Evolutionary conservation across 2,329 filamentous ascomycete species (phyloP).

Genomic region (Rutstroemia sp.): DNA sequence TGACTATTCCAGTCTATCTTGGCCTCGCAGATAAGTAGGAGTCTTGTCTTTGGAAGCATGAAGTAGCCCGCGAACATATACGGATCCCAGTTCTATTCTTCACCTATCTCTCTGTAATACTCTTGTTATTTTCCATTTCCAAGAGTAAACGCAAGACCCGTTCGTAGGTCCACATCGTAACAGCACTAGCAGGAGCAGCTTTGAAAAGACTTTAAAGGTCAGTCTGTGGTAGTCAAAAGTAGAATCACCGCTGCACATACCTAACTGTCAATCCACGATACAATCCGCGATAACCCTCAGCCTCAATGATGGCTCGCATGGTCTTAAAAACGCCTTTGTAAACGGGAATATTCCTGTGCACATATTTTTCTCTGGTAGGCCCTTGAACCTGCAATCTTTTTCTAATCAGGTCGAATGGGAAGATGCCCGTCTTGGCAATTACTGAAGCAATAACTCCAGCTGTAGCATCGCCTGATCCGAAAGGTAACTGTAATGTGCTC

Average conservation of each 20-base stretch:
- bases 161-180: constrained; percentile 75
- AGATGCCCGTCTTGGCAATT: constrained; percentile 80
- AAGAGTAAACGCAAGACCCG: constrained; percentile 38
- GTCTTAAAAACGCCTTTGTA: constrained; percentile 63
- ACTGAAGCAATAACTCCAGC: constrained; percentile 76
- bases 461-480: constrained; percentile 74
- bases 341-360: constrained; percentile 80
- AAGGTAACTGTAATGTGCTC: constrained; percentile 48
- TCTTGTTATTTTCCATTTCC: constrained; percentile 3
- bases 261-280: constrained; percentile 83
- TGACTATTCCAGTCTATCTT: too few relatives aligned
- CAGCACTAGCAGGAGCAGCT: constrained; percentile 73
- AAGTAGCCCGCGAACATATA: too few relatives aligned
- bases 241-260: constrained; percentile 11
- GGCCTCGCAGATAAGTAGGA: too few relatives aligned
- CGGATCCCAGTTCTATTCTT: neutral
- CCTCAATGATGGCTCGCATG: constrained; percentile 57
- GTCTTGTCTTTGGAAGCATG: too few relatives aligned
- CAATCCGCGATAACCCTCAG: constrained; percentile 71
- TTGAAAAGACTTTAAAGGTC: constrained; percentile 59
- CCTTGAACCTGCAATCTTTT: constrained; percentile 96
- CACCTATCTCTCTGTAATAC: neutral
- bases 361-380: constrained; percentile 70
- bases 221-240: neutral
- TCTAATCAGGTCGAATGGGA: constrained; percentile 85